phyloP scores from a whole-genome alignment of 352 stramenopile genomes.

The Phytophthora sp. region DNA sequence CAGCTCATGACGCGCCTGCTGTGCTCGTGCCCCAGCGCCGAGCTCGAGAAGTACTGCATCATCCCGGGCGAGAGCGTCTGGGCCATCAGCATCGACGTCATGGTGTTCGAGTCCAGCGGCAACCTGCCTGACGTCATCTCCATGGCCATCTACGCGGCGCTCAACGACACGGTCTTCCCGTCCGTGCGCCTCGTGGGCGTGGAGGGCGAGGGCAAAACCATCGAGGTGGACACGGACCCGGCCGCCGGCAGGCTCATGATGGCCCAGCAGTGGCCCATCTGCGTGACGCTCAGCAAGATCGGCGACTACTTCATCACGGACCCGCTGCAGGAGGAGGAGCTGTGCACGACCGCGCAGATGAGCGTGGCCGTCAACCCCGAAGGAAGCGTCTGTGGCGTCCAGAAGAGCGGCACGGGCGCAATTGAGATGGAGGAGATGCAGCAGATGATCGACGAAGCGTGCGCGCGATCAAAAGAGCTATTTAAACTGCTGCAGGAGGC shows the following conservation, averaged over 20 bases:
- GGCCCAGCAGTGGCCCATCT: conserved; percentile 68
- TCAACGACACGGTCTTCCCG: conserved; percentile 82
- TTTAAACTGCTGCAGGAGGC: conserved; percentile 62
- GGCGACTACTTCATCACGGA: conserved; percentile 74
- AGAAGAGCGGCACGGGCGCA: conserved; percentile 74
- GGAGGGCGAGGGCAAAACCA: conserved; percentile 76
- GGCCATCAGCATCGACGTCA: conserved; percentile 74
- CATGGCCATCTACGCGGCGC: conserved; percentile 80
- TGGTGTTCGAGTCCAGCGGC: conserved; percentile 80
- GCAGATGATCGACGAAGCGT: conserved; percentile 79
- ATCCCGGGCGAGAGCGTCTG: conserved; percentile 78
- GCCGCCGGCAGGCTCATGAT: conserved; percentile 62
- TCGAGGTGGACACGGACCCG: conserved; percentile 79
- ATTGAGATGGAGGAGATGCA: conserved; percentile 82
- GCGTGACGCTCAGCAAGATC: conserved; percentile 79
- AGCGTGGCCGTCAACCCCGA: conserved; percentile 71
- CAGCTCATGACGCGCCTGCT: conserved; percentile 79
- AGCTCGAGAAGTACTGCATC: conserved; percentile 70
- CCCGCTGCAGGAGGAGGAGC: conserved; percentile 74
- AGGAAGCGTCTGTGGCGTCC: conserved; percentile 67
- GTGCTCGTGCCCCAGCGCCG: conserved; percentile 53
- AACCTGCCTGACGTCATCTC: conserved; percentile 81
- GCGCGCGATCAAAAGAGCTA: conserved; percentile 65
- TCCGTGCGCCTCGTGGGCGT: conserved; percentile 72
- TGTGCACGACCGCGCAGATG: conserved; percentile 77